These are phyloP conservation scores for Salisapilia sapeloensis DNA, from an alignment of 352 stramenopile genomes.

Conservation along the genomic window DNA sequence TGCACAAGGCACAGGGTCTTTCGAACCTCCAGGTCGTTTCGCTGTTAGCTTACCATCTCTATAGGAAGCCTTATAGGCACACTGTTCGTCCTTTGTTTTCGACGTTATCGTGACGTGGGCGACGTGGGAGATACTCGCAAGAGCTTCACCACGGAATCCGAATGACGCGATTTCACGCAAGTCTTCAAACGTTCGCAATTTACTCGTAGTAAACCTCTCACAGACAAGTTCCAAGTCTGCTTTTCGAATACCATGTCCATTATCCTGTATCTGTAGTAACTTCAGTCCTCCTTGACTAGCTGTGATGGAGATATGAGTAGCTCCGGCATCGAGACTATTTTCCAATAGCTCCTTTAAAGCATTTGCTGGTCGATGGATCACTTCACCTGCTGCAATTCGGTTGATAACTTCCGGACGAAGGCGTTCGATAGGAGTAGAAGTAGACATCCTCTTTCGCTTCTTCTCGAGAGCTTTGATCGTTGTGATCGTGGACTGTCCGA, in stretches of 20 bases:
- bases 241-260: conserved; percentile 85
- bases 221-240: conserved; percentile 91
- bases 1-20: conserved; percentile 45
- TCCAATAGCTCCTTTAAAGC: conserved; percentile 98
- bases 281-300: conserved; percentile 81
- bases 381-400: conserved; percentile 89
- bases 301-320: conserved; percentile 67
- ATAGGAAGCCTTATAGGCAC: conserved; percentile 85
- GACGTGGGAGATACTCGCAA: conserved; percentile 94
- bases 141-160: conserved; percentile 97
- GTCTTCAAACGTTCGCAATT: conserved; percentile 92
- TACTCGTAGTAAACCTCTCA: conserved; percentile 96
- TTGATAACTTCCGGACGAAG: conserved; percentile 87
- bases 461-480: too few species aligned
- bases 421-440: conserved; percentile 52
- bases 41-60: conserved; percentile 78
- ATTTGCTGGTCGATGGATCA: conserved; percentile 89
- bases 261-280: conserved; percentile 91
- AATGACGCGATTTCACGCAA: conserved; percentile 91
- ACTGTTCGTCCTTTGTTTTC: conserved; percentile 56
- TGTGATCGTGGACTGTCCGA: too few species aligned
- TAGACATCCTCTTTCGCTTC: not conserved
- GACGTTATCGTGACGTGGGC: conserved; percentile 84
- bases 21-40: conserved; percentile 39
- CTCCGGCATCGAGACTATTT: conserved; percentile 95